phyloP scores from a whole-genome alignment of 1,139 yeast species.

The Candida glucosophila region DNA sequence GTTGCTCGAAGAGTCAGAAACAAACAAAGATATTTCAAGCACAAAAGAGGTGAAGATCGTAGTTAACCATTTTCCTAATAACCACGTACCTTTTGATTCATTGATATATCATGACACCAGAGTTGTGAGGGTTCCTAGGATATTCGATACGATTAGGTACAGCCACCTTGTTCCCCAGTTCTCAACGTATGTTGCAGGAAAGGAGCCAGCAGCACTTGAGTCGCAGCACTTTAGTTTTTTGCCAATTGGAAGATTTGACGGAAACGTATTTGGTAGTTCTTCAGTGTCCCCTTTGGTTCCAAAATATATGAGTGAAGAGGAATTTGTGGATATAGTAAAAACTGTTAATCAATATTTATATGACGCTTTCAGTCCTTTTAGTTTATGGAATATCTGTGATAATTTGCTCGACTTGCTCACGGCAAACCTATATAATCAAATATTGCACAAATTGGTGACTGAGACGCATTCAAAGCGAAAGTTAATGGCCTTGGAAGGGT shows the following conservation, averaged over 20 bases:
- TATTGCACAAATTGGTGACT: conserved; percentile 10
- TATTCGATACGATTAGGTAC: conserved; percentile 19
- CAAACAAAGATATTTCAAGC: conserved; percentile 2
- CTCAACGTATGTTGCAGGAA: conserved; percentile 51
- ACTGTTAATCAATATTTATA: conserved; percentile 36
- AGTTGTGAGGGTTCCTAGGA: conserved; percentile 56
- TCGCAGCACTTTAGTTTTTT: conserved; percentile 14
- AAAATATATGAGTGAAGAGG: conserved; percentile 23
- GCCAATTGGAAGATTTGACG: conserved; percentile 29
- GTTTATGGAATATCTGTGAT: conserved; percentile 27
- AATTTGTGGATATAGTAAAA: conserved; percentile 32
- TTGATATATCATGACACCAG: conserved; percentile 32
- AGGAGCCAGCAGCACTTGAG: conserved; percentile 59
- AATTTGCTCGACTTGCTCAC: conserved; percentile 39
- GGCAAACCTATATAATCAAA: conserved; percentile 20
- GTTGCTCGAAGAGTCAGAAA: conserved; percentile 12
- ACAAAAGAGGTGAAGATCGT: conserved; percentile 30
- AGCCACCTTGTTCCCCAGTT: conserved; percentile 49
- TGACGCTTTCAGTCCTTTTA: conserved; percentile 32
- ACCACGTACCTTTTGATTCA: conserved; percentile 22
- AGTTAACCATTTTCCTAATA: conserved; percentile 61
- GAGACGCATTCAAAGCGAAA: conserved; percentile 18
- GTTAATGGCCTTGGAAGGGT: conserved; percentile 35
- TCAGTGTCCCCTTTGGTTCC: conserved; percentile 49
- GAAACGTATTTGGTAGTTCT: conserved; percentile 39